Base-by-base conservation (phyloP, 2,329 filamentous ascomycete genomes). In the Sporothrix mexicana region DNA sequence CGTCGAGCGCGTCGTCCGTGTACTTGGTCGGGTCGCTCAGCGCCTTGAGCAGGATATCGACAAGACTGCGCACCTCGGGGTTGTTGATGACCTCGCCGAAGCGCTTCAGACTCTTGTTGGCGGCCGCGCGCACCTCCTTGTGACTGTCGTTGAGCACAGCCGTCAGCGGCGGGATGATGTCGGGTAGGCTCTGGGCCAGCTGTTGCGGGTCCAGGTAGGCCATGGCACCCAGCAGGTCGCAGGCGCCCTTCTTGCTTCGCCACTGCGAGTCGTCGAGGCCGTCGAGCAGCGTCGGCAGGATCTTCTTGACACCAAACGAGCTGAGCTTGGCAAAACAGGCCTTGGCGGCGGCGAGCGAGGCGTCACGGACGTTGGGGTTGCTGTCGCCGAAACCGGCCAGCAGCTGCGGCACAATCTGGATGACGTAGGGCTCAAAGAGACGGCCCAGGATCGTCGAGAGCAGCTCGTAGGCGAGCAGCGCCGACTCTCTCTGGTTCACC, bases 31-130 rank as follows among this genome's bases (percentile, higher is more conserved):
- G 95, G 80, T 99, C 96, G 78, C 96, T 99, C 74, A 99, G 89
- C 75, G 96, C 97, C 83, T 98, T 98, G 77, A 99, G 90, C 47
- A 99, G 88, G 72, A 98, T 92, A 78, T 92, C 91, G 73, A 98
- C 95, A 15, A 98, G 87, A 76, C 91, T 89, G 88, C 98, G 98
- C 79, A 99, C 93, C 82, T 99, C 96, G 3, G 96, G 96, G 81
- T 99, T 99, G 81, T 88, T 97, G 81, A 99, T 99, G 77, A 99
- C 97, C 81, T 99, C 97, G 76, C 97, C 96, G 80, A 99, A 99
- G 72, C 96, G 92, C 84, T 99, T 97, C 83, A 99, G 86, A 83
- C 94, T 97, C 82, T 95, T 91, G 82, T 99, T 99, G 8, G 96
- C 96, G 25, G 94, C 95, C 61, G 90, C 86, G 74, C 96, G 90